Evolutionary conservation across 495 filamentous ascomycete species (phyloP).

Genomic region (Neurospora tetrasperma): DNA sequence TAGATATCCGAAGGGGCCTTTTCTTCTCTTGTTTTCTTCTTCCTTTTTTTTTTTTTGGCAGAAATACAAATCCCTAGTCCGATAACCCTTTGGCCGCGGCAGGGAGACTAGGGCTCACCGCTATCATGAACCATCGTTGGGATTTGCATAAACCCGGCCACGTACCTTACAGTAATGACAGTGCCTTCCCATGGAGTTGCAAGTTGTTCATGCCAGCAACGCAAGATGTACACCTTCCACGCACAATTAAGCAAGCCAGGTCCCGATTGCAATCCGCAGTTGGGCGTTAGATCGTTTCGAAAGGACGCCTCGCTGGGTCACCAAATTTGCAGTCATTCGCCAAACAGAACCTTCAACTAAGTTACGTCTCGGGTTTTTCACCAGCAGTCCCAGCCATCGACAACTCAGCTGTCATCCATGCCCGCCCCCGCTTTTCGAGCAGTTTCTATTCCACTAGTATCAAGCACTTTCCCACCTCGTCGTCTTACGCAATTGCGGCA

Average conservation of each 20-base stretch:
- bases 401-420: not conserved
- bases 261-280: not conserved
- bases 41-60: not conserved
- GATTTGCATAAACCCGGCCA: not conserved
- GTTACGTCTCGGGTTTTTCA: not conserved
- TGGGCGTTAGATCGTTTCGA: not conserved
- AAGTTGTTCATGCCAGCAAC: not conserved
- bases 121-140: not conserved
- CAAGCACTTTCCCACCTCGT: not conserved
- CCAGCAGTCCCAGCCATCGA: not conserved
- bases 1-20: not conserved
- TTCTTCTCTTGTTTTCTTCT: not conserved
- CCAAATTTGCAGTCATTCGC: not conserved
- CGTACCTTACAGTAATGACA: not conserved
- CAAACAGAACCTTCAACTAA: not conserved
- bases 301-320: not conserved
- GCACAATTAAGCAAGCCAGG: not conserved
- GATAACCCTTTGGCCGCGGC: not conserved
- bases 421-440: not conserved
- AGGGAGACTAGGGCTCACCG: not conserved
- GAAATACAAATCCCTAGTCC: not conserved
- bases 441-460: not conserved
- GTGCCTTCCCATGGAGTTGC: not conserved
- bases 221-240: not conserved
- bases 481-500: not conserved